Percentiles rank a stretch among this genome's conserved stretches.
These are phyloP conservation scores for Cinnamomum micranthum DNA, from an alignment of 164 flowering plant species.

Conservation along the genomic window DNA sequence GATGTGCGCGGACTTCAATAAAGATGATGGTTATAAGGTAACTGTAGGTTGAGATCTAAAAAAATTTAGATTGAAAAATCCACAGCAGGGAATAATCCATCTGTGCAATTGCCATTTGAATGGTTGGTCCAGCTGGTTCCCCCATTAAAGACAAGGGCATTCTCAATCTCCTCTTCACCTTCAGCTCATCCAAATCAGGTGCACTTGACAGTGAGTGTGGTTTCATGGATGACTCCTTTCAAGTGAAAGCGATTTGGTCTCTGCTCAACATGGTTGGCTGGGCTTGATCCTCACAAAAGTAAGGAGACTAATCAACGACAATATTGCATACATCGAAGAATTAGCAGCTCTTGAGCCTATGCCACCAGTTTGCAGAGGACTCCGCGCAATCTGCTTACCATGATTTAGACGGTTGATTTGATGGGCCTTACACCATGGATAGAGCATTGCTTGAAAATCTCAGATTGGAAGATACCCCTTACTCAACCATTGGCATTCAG, in stretches of 20 bases:
- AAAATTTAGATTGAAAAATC: no score
- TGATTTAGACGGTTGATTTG: no score
- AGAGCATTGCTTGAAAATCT: no score
- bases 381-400: conserved; percentile 4
- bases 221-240: conserved; percentile 84
- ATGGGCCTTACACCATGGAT: no score
- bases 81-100: conserved; percentile 69
- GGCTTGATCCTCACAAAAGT: conserved; percentile 68
- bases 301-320: conserved; percentile 3
- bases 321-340: not conserved
- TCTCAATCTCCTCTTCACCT: conserved; percentile 88
- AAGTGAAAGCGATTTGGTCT: conserved; percentile 76
- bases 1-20: no score
- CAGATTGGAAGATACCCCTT: no score
- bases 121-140: conserved; percentile 97
- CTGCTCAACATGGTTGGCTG: conserved; percentile 84
- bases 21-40: no score
- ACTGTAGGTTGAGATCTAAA: no score
- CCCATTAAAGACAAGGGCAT: conserved; percentile 73
- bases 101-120: conserved; percentile 93
- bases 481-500: no score
- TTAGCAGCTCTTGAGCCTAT: no score
- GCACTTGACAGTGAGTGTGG: conserved; percentile 77
- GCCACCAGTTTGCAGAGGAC: no score
- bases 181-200: conserved; percentile 79